Evolutionary conservation across 345 rosid genomes (phyloP).

Genomic region (Salix caprea): DNA sequence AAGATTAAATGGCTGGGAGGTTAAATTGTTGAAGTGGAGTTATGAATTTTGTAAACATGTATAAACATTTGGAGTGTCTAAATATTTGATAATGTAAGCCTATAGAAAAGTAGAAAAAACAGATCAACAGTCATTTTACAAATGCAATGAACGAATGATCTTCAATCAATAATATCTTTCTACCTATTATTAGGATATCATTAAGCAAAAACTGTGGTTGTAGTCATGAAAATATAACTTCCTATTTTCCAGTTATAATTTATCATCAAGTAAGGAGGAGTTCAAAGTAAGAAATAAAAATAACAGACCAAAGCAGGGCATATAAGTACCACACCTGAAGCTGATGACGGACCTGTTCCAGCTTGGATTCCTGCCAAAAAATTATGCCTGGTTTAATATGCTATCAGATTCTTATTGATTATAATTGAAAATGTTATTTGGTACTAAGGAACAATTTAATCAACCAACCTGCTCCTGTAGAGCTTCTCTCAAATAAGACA

Average conservation of each 20-base stretch:
- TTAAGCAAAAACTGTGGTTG: too few relatives aligned
- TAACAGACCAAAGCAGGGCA: not conserved
- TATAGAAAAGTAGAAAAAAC: not conserved
- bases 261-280: not conserved
- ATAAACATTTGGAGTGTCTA: not conserved
- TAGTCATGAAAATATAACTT: too few relatives aligned
- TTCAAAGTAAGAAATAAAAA: not conserved
- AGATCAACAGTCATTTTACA: not conserved
- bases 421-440: constrained; percentile 1
- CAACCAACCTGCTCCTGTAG: constrained; percentile 79
- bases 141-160: not conserved
- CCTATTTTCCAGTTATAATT: not conserved
- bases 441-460: constrained; percentile 7
- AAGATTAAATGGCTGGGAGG: not conserved
- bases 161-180: not conserved
- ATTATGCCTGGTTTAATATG: constrained; percentile 20
- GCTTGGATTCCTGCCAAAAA: constrained; percentile 64
- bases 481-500: constrained; percentile 68
- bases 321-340: constrained; percentile 60
- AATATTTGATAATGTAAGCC: not conserved
- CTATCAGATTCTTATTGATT: not conserved
- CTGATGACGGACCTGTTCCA: constrained; percentile 64
- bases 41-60: not conserved
- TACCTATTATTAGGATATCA: not conserved
- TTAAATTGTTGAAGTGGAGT: not conserved